Base-by-base conservation (phyloP, 805 yeast genomes). In the Millerozyma miso region DNA sequence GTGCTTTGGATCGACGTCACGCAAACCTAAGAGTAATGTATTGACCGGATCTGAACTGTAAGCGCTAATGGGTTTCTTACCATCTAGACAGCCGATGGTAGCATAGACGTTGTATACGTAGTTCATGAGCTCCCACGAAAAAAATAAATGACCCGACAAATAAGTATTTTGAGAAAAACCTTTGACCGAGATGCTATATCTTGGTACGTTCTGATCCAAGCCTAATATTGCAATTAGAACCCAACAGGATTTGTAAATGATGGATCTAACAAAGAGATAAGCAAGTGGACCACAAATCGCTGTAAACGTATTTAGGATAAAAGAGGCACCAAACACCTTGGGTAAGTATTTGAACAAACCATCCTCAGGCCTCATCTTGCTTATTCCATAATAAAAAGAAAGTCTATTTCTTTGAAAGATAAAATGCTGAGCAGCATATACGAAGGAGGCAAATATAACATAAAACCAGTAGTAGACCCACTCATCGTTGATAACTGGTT, bases 21-120 rank as follows among this genome's bases (percentile, higher is more conserved):
- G 72, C 46, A 85, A 67, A 0, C 91, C 91, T 3, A 81, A 71
- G 10, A 85, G 58, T 32, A 85, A 62, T 1, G 89, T 81, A 40
- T 74, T 77, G 38, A 81, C 65, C 5, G 88, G 89, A 39, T 78
- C 80, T 0, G 81, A 64, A 13, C 84, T 73, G 20, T 78, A 74
- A 10, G 77, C 60, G 36, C 83, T 76, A 6, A 85, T 69, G 15
- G 87, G 78, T 44, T 76, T 77, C 15, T 77, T 79, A 38, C 83
- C 81, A 51, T 81, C 83, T 40, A 85, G 55, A 57, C 91, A 85
- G 2, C 93, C 91, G 49, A 83, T 74, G 12, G 83, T 74, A 43
- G 86, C 73, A 55, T 83, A 84, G 2, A 84, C 83, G 52, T 80
- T 71, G 55, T 76, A 85, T 0, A 80, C 62, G 43, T 77, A 73